Evolutionary conservation across 2,329 filamentous ascomycete genomes (phyloP), one percentile per base, ranked within the genome.

Genomic region (Phialophora tarda): DNA sequence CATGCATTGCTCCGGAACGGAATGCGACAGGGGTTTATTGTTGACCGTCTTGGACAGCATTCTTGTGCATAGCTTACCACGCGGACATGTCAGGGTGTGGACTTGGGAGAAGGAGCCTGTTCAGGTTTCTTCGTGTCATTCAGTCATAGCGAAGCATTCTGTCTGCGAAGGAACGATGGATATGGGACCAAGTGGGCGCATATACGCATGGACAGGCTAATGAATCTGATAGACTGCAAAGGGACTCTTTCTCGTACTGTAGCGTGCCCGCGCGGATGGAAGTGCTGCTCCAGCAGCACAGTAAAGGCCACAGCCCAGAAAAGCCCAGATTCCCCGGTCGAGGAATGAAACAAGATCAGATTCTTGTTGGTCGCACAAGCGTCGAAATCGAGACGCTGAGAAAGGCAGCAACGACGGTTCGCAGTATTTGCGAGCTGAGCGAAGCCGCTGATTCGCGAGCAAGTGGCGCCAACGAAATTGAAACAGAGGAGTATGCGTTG

Each of bases 111-210:
- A 23, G 48, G 21, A 51, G 23, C 30, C 5, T 30, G 26, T 23
- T 12, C 17, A n/a, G 28, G 57, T 10, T 21, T 59, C n/a, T 48
- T 44, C 24, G n/a, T 30, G 12, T 34, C 34, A 6, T 30, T 50
- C 17, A 34, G 5, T 32, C 44, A 59, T 34, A 32, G 57, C 57
- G 57, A 48, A 47, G 57, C 57, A 50, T 59, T 44, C 30, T 21
- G 41, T 32, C 30, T 32, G 41, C 26, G 41, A 48, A 21, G 57
- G 38, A 17, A 50, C 26, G 41, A 59, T 59, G 24, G 26, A 59
- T 17, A 47, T 44, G 47, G 44, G 24, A 28, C 7, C 21, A 32
- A 41, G 12, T 30, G 23, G 56, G 21, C 24, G 56, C 21, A 41
- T 17, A 26, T 21, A 28, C 24, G 23, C 14, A 28, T 48, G 41